phyloP scores from a whole-genome alignment of 176 grass and related monocot genomes.

The Ensete glaucum region DNA sequence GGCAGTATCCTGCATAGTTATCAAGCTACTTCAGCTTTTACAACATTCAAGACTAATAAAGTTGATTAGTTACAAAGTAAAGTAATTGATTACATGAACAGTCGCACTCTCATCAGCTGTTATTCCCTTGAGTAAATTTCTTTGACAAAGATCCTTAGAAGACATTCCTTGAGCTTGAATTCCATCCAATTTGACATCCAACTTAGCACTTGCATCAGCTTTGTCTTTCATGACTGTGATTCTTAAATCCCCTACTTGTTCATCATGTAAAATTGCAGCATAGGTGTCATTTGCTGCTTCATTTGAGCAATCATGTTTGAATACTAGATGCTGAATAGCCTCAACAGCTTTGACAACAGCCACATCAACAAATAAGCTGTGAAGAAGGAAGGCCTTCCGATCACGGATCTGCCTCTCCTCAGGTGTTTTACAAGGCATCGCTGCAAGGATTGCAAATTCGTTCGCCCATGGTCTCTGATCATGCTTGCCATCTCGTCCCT shows the following conservation, averaged over 20 bases:
- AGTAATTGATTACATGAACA: constrained; percentile 55
- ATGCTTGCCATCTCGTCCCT: constrained; percentile 67
- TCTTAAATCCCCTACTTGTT: constrained; percentile 78
- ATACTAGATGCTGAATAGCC: constrained; percentile 49
- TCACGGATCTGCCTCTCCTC: constrained; percentile 94
- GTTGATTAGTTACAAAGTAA: constrained; percentile 6
- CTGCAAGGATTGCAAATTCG: constrained; percentile 72
- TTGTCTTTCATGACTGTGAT: constrained; percentile 69
- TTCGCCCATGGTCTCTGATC: constrained; percentile 68
- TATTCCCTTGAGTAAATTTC: constrained; percentile 90
- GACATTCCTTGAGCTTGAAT: constrained; percentile 56
- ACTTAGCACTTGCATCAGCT: constrained; percentile 61
- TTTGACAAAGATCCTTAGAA: constrained; percentile 55
- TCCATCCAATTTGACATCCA: constrained; percentile 79
- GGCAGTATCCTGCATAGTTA: constrained; percentile 62
- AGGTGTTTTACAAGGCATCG: constrained; percentile 92
- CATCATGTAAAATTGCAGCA: constrained; percentile 33
- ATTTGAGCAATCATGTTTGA: constrained; percentile 25
- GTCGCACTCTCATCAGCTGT: constrained; percentile 96
- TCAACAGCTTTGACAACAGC: constrained; percentile 77
- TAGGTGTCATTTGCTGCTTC: constrained; percentile 32
- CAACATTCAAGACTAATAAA: background rate
- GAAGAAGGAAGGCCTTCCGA: constrained; percentile 86
- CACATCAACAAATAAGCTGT: constrained; percentile 94
- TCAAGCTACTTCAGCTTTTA: constrained; percentile 23